Base-by-base conservation (phyloP, 2,329 filamentous ascomycete genomes). In the Cercospora sesami region DNA sequence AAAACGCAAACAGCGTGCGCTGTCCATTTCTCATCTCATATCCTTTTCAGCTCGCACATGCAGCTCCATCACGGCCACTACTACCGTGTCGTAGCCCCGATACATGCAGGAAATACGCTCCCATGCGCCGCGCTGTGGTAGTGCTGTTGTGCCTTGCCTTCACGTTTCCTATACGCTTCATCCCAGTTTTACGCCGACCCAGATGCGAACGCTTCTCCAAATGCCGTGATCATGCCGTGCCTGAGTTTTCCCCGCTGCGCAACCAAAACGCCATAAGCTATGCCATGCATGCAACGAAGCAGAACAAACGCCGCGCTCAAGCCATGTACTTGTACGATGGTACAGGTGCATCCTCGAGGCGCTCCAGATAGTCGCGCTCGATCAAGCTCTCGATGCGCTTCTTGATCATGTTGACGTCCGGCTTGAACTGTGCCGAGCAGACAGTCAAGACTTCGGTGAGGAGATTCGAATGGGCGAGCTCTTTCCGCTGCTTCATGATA, bases 401-500 rank as follows among this genome's bases (percentile, higher is more conserved):
- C 84, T 94, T 94, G 81, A 94, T 90, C 81, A 94, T 88, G 31
- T 85, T 83, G 39, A 94, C 85, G 66, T 94, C 91, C 0, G 91
- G 91, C 75, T 88, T 90, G 83, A 94, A 94, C 53, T 90, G 89
- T 61, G 83, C 81, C 0, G 83, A 83, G 18, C 94, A 83, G 75
- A 92, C 89, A n/a, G 84, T 81, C 65, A 94, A 86, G 12, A 92
- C 90, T 78, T 94, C 90, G 18, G 85, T 86, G 51, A 93, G 83
- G 62, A 94, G 87, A 64, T 89, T 85, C 59, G 89, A 84, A 76
- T 94, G 91, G 2, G 84, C 80, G 12, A 91, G 85, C 72, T 89
- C 86, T 77, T 93, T 93, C 66, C 91, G 89, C 82, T 86, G 93
- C 90, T 94, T 94, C 91, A 94, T 94, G 75, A 93, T 93, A 61